These are phyloP conservation scores for Pythium insidiosum DNA, from an alignment of 352 stramenopile genomes.

Conservation along the genomic window DNA sequence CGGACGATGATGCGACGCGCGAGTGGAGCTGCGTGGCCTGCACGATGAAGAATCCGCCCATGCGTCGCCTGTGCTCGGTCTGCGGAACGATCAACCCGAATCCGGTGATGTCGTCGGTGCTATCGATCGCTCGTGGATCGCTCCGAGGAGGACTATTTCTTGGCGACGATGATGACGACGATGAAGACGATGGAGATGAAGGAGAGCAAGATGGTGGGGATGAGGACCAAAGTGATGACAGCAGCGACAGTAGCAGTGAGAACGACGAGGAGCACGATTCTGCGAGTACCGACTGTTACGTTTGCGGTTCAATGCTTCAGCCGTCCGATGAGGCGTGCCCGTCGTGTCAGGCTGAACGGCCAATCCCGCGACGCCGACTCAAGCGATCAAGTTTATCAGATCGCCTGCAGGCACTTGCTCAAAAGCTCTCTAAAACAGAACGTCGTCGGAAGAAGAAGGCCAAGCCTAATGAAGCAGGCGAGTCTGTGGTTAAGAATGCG, in stretches of 20 bases:
- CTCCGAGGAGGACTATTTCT: slow-evolving; percentile 13
- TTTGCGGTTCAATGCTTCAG: slow-evolving; percentile 15
- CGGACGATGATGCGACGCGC: slow-evolving; percentile 5
- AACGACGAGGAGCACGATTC: slow-evolving; percentile 9
- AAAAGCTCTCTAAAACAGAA: slow-evolving; percentile 26
- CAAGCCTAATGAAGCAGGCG: slow-evolving; percentile 13
- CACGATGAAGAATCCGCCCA: slow-evolving; percentile 55
- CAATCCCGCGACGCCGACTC: slow-evolving; percentile 16
- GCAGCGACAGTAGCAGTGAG: slow-evolving; percentile 10
- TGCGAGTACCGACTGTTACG: slow-evolving; percentile 5
- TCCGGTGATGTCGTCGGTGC: slow-evolving; percentile 15
- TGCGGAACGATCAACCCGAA: slow-evolving; percentile 67
- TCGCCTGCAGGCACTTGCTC: slow-evolving; percentile 5
- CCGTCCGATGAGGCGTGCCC: slow-evolving; percentile 20
- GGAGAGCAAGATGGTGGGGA: slow-evolving; percentile 15
- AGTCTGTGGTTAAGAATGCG: slow-evolving; percentile 18
- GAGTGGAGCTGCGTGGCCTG: slow-evolving; percentile 65
- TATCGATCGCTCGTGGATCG: slow-evolving; percentile 31
- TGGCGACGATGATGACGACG: slow-evolving; percentile 17
- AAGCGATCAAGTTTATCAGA: slow-evolving; percentile 7
- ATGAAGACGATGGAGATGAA: slow-evolving; percentile 20
- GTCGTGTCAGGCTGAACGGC: slow-evolving; percentile 24
- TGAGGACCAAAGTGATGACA: slow-evolving; percentile 17
- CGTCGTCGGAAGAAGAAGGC: slow-evolving; percentile 15
- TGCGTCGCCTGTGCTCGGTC: slow-evolving; percentile 36